Evolutionary conservation across 306 rosid genomes (phyloP).

Genomic region (Cercis canadensis): DNA sequence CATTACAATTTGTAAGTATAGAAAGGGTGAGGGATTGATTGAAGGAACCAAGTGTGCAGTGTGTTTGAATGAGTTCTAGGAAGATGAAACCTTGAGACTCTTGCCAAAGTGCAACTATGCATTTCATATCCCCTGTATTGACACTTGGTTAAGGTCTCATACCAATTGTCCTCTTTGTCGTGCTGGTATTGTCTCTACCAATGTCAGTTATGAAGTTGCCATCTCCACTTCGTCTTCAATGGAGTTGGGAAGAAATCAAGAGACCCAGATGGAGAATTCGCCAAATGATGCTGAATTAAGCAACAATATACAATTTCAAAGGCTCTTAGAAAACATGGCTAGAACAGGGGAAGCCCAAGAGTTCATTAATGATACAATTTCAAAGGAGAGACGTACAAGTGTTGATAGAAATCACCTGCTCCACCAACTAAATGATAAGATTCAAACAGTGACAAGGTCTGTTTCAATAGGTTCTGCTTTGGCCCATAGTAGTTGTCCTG

Average conservation of each 20-base stretch:
- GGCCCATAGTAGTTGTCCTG: background rate
- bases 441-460: constrained; percentile 19
- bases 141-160: constrained; percentile 77
- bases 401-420: background rate
- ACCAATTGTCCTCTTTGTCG: constrained; percentile 80
- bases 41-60: constrained; percentile 77
- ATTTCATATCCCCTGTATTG: constrained; percentile 69
- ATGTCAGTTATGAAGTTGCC: constrained; percentile 20
- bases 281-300: constrained; percentile 32
- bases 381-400: constrained; percentile 35
- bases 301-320: background rate
- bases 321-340: constrained; percentile 35
- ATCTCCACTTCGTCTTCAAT: constrained; percentile 20
- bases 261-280: constrained; percentile 43
- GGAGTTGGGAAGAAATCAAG: constrained; percentile 39
- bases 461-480: constrained; percentile 35
- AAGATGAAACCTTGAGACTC: constrained; percentile 63
- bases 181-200: constrained; percentile 46
- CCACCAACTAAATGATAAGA: background rate
- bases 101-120: constrained; percentile 82
- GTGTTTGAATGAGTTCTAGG: constrained; percentile 69
- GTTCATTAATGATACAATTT: constrained; percentile 29
- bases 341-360: constrained; percentile 39
- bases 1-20: constrained; percentile 58
- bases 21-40: constrained; percentile 59